Evolutionary conservation across 768 basidiomycete genomes (phyloP).

Genomic region (Rhodotorula babjevae): DNA sequence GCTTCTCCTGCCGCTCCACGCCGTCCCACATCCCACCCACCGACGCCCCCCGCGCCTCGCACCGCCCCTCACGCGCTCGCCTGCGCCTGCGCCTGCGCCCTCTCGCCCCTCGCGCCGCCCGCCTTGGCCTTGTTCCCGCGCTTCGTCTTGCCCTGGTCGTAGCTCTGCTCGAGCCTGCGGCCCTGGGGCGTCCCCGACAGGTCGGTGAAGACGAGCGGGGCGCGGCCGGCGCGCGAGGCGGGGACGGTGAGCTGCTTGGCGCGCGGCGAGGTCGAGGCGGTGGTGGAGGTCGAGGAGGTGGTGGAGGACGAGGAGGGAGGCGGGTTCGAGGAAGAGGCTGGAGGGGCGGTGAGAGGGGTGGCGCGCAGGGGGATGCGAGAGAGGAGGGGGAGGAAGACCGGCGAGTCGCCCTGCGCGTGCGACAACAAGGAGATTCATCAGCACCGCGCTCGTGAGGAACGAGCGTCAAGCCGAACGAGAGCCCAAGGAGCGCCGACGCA

Average conservation of each 20-base stretch:
- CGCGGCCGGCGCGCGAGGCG: slow-evolving; percentile 32
- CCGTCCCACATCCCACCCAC: no score
- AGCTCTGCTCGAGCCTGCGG: slow-evolving; percentile 1
- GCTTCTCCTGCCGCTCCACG: no score
- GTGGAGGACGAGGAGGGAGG: not conserved
- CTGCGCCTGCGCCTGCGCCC: not conserved
- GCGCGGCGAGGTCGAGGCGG: not conserved
- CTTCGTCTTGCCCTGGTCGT: slow-evolving; percentile 19
- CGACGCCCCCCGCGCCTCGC: not conserved
- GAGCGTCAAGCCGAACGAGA: not conserved
- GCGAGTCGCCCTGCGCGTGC: slow-evolving; percentile 16
- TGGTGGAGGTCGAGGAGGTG: not conserved
- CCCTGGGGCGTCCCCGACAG: slow-evolving; percentile 24
- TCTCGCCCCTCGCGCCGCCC: not conserved
- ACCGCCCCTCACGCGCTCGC: not conserved
- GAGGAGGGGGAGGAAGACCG: slow-evolving; percentile 37
- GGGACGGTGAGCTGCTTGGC: not conserved
- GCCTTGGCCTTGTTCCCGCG: slow-evolving; percentile 6
- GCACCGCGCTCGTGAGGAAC: not conserved
- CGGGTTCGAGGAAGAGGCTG: not conserved
- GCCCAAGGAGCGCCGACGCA: not conserved
- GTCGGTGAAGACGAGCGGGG: slow-evolving; percentile 24
- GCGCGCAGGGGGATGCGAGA: slow-evolving; percentile 11
- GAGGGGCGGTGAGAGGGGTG: not conserved
- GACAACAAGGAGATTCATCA: not conserved